Conservation (phyloP, 805 yeast species). For the Yamadazyma endophytica region DNA sequence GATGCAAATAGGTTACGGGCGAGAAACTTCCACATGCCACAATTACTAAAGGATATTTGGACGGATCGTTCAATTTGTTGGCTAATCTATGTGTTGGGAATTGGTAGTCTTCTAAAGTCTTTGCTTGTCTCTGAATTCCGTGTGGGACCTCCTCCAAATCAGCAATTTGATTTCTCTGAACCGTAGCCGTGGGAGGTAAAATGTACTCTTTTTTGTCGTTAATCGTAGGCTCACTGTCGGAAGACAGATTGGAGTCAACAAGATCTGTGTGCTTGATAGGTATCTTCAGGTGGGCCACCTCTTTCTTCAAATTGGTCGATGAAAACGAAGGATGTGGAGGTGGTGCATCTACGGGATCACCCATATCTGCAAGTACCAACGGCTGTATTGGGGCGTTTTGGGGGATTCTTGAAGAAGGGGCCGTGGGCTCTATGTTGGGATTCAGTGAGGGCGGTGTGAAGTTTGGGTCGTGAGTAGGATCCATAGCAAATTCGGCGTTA, state of each 20-base stretch:
- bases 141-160: slow-evolving; percentile 97
- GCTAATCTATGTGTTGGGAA: slow-evolving; percentile 89
- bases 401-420: slow-evolving; percentile 68
- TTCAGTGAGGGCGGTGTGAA: slow-evolving; percentile 80
- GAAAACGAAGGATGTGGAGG: slow-evolving; percentile 43
- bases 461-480: slow-evolving; percentile 88
- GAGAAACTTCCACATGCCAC: slow-evolving; percentile 98
- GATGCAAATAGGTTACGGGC: slow-evolving; percentile 90
- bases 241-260: slow-evolving; percentile 17
- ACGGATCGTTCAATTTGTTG: slow-evolving; percentile 60
- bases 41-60: slow-evolving; percentile 84
- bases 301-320: neutral
- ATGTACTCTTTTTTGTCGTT: slow-evolving; percentile 2
- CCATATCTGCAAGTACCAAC: slow-evolving; percentile 69
- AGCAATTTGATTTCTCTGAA: slow-evolving; percentile 43
- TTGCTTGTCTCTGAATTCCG: slow-evolving; percentile 87
- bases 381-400: slow-evolving; percentile 74
- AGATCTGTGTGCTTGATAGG: slow-evolving; percentile 58
- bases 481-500: slow-evolving; percentile 60
- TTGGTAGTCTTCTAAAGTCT: slow-evolving; percentile 56
- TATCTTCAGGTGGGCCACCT: slow-evolving; percentile 24
- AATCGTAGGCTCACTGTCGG: slow-evolving; percentile 4
- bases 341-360: slow-evolving; percentile 72
- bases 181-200: slow-evolving; percentile 9
- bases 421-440: slow-evolving; percentile 57